These are phyloP conservation scores for Chlorella sorokiniana DNA, from an alignment of 139 green algal species.

Conservation along the genomic window DNA sequence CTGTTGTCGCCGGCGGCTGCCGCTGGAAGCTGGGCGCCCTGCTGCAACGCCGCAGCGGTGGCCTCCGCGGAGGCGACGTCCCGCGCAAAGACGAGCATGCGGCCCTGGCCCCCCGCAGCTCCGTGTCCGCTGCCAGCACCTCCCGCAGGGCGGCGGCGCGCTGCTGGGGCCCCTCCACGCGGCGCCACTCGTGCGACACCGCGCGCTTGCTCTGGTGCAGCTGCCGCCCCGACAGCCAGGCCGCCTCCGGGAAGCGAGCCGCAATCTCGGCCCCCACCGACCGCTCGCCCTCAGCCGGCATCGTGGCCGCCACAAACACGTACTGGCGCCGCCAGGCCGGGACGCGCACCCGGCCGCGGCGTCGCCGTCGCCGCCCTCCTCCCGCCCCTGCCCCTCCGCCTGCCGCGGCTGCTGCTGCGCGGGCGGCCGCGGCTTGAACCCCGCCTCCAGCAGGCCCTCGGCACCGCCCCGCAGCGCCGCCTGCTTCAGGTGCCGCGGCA, in stretches of 20 bases:
- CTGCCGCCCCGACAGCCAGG: slow-evolving; percentile 71
- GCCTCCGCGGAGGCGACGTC: slow-evolving; percentile 61
- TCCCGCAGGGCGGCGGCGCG: slow-evolving; percentile 33
- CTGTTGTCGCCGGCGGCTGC: background rate
- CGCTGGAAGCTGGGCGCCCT: background rate
- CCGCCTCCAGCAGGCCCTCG: slow-evolving; percentile 55
- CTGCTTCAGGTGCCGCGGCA: slow-evolving; percentile 62
- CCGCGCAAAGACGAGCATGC: slow-evolving; percentile 83
- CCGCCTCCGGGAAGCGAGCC: slow-evolving; percentile 60
- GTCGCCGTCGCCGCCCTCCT: background rate
- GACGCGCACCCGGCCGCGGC: slow-evolving; percentile 16
- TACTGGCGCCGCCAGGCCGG: slow-evolving; percentile 78
- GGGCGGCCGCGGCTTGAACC: slow-evolving; percentile 29
- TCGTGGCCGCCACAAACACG: slow-evolving; percentile 92
- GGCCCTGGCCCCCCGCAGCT: slow-evolving; percentile 32
- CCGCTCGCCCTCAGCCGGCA: slow-evolving; percentile 74
- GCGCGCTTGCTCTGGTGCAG: slow-evolving; percentile 69
- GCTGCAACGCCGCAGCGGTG: slow-evolving; percentile 49
- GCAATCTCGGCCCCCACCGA: slow-evolving; percentile 65
- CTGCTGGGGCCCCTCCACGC: slow-evolving; percentile 16
- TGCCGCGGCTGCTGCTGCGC: background rate
- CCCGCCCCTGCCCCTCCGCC: background rate
- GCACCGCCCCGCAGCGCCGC: slow-evolving; percentile 47
- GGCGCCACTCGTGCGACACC: slow-evolving; percentile 59
- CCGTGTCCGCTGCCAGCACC: slow-evolving; percentile 21